These are phyloP conservation scores for Pleurotus tuber-regium DNA, from an alignment of 768 basidiomycete genomes.

Conservation along the genomic window DNA sequence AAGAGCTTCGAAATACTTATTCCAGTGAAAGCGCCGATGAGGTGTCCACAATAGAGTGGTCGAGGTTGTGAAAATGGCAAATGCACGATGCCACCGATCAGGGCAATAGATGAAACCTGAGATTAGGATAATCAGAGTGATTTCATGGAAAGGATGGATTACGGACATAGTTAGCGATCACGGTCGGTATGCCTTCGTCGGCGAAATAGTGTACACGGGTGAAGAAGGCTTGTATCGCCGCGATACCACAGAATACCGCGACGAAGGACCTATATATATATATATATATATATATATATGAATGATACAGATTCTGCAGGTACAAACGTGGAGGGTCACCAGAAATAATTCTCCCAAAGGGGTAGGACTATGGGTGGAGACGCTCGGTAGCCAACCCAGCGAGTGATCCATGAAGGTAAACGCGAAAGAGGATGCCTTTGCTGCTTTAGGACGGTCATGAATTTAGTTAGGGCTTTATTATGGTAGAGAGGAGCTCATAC, in stretches of 20 bases:
- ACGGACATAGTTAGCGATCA: conserved; percentile 49
- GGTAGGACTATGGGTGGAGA: too few relatives aligned
- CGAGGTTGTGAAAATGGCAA: conserved; percentile 52
- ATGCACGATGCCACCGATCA: conserved; percentile 53
- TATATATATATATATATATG: too few relatives aligned
- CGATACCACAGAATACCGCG: conserved; percentile 48
- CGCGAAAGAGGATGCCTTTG: too few relatives aligned
- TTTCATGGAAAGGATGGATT: background rate
- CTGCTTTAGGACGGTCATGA: too few relatives aligned
- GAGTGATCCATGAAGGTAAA: too few relatives aligned
- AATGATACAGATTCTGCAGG: too few relatives aligned
- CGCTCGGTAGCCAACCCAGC: too few relatives aligned
- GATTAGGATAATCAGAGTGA: background rate
- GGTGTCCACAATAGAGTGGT: conserved; percentile 48
- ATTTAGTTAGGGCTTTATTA: too few relatives aligned
- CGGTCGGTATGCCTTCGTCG: conserved; percentile 40
- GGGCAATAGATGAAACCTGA: conserved; percentile 55
- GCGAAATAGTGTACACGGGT: conserved; percentile 46
- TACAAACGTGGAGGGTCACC: too few relatives aligned
- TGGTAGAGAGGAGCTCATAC: too few relatives aligned
- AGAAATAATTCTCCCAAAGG: too few relatives aligned
- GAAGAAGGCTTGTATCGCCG: conserved; percentile 48
- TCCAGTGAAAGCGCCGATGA: conserved; percentile 46
- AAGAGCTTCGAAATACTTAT: conserved; percentile 52
- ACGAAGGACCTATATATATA: conserved; percentile 45